These are phyloP conservation scores for Eutrema yunnanense DNA, from an alignment of 345 rosid species.

Conservation along the genomic window DNA sequence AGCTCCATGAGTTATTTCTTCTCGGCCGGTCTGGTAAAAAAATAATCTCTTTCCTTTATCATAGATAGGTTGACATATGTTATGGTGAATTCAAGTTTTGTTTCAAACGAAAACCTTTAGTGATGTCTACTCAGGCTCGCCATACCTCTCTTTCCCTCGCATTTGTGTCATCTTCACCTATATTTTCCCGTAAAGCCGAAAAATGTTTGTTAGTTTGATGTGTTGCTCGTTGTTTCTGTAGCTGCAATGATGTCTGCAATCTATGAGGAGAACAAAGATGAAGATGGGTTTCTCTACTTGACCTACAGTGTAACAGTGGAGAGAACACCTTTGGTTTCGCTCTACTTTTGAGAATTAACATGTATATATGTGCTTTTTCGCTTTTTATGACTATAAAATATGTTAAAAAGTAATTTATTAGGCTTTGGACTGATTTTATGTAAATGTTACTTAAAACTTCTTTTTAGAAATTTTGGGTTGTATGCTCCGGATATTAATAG, in stretches of 20 bases:
- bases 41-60: not conserved
- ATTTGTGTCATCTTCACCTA: no score
- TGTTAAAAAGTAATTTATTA: not conserved
- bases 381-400: not conserved
- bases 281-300: not conserved
- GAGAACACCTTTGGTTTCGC: not conserved
- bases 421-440: not conserved
- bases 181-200: no score
- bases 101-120: not conserved
- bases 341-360: not conserved
- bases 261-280: not conserved
- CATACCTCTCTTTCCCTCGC: no score
- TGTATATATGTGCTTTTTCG: not conserved
- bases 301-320: not conserved
- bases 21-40: slow-evolving; percentile 34
- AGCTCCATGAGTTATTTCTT: slow-evolving; percentile 23
- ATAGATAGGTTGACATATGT: not conserved
- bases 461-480: not conserved
- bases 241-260: not conserved
- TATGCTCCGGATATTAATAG: not conserved
- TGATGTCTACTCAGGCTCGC: not conserved
- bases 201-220: not conserved
- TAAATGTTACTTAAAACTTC: not conserved
- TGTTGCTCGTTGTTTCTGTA: not conserved
- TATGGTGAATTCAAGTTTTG: not conserved